A percentile compares a stretch with the other conserved stretches of the same genome.
phyloP scores from a whole-genome alignment of 768 basidiomycete species.

The Phlebiopsis flavidoalba region DNA sequence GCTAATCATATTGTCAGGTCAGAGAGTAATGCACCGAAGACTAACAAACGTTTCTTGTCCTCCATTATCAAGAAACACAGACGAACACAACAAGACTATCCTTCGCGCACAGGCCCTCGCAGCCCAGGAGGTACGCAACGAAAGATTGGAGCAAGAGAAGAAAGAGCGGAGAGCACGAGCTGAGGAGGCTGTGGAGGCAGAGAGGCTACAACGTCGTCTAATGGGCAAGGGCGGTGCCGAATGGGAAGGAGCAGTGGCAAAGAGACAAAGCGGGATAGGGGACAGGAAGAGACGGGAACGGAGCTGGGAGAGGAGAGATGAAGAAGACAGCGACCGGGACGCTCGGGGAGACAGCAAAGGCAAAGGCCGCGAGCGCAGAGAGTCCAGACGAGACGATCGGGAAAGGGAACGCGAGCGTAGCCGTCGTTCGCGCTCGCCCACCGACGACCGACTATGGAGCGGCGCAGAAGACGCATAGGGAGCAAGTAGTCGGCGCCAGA shows the following conservation, averaged over 20 bases:
- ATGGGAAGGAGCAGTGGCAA: slow-evolving; percentile 27
- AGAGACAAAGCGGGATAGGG: slow-evolving; percentile 43
- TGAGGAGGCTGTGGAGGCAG: slow-evolving; percentile 71
- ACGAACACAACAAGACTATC: slow-evolving; percentile 91
- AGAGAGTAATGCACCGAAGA: slow-evolving; percentile 68
- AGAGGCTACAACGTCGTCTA: slow-evolving; percentile 43
- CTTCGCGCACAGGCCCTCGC: slow-evolving; percentile 67
- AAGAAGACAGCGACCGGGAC: slow-evolving; percentile 32
- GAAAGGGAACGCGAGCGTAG: slow-evolving; percentile 18
- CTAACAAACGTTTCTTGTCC: slow-evolving; percentile 79
- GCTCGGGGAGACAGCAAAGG: slow-evolving; percentile 26
- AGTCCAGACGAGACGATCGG: slow-evolving; percentile 14
- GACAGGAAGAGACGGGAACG: slow-evolving; percentile 41
- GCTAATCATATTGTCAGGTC: slow-evolving; percentile 32
- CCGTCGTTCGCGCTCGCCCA: slow-evolving; percentile 24
- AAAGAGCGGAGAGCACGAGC: slow-evolving; percentile 60
- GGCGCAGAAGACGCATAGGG: slow-evolving; percentile 12
- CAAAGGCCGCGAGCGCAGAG: slow-evolving; percentile 30
- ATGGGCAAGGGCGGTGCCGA: slow-evolving; percentile 26
- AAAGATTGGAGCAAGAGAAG: slow-evolving; percentile 61
- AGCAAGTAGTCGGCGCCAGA: no score
- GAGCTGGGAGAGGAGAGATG: slow-evolving; percentile 49
- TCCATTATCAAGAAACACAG: slow-evolving; percentile 90
- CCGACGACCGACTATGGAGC: slow-evolving; percentile 19
- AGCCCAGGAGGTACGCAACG: slow-evolving; percentile 66